A percentile compares a stretch with the other conserved stretches of the same genome.
These are phyloP conservation scores for Vachellia collinsii DNA, from an alignment of 306 rosid species.

Conservation along the genomic window DNA sequence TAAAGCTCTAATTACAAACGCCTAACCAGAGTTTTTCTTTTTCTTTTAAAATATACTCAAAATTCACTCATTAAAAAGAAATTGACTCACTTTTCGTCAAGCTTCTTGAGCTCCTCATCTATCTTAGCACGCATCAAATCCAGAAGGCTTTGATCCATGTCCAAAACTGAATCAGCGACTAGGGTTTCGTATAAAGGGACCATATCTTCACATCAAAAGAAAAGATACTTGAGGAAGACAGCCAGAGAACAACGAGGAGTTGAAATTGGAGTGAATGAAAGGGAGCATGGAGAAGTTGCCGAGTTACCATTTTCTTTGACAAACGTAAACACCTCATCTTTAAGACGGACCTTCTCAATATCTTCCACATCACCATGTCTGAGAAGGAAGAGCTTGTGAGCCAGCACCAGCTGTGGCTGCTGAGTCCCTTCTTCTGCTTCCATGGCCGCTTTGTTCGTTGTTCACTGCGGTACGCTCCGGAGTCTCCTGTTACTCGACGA, in stretches of 20 bases:
- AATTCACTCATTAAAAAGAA: background rate
- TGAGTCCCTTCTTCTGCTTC: conserved; percentile 86
- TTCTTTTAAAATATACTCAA: background rate
- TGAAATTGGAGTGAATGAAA: background rate
- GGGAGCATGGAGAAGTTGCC: background rate
- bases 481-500: conserved; percentile 35
- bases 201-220: conserved; percentile 61
- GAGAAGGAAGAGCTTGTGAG: conserved; percentile 91
- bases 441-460: conserved; percentile 39
- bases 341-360: conserved; percentile 81
- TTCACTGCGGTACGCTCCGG: conserved; percentile 35
- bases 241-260: background rate
- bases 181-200: conserved; percentile 82
- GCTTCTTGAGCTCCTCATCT: conserved; percentile 74
- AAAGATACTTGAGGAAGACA: background rate
- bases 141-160: conserved; percentile 66
- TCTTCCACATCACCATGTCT: conserved; percentile 78
- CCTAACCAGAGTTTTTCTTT: background rate
- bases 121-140: conserved; percentile 79
- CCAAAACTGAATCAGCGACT: conserved; percentile 66
- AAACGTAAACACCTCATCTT: conserved; percentile 77
- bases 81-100: conserved; percentile 85
- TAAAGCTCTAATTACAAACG: background rate
- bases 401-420: conserved; percentile 78
- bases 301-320: conserved; percentile 77